Conservation (phyloP, 1,139 yeast genomes). For the Saccharomycopsis phalli region DNA sequence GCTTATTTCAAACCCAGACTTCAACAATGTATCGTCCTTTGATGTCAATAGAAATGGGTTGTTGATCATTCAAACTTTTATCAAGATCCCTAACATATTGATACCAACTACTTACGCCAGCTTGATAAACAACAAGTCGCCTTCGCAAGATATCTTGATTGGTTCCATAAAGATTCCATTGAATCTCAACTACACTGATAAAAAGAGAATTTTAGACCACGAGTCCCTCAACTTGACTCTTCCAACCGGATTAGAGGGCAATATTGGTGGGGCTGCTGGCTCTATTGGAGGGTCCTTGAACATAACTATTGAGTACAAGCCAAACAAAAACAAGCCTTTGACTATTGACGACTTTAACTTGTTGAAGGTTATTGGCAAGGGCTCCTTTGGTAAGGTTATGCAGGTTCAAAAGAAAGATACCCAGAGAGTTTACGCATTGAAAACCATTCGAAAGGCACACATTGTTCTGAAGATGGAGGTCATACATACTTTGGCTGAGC, state of each 20-base stretch:
- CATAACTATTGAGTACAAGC: conserved; percentile 71
- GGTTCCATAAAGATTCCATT: conserved; percentile 29
- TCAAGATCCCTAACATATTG: conserved; percentile 63
- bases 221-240: conserved; percentile 33
- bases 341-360: conserved; percentile 88
- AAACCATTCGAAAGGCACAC: conserved; percentile 87
- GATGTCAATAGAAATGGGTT: conserved; percentile 70
- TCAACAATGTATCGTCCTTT: conserved; percentile 85
- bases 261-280: conserved; percentile 10
- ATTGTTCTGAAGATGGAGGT: conserved; percentile 92
- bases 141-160: conserved; percentile 33
- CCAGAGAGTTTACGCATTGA: conserved; percentile 85
- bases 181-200: conserved; percentile 28
- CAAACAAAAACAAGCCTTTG: conserved; percentile 59
- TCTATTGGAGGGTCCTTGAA: conserved; percentile 35
- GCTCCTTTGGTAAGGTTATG: conserved; percentile 98
- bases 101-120: conserved; percentile 39
- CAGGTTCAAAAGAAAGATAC: conserved; percentile 95
- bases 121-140: conserved; percentile 28
- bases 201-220: conserved; percentile 36
- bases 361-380: conserved; percentile 92
- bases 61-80: conserved; percentile 62
- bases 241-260: conserved; percentile 21
- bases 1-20: conserved; percentile 51
- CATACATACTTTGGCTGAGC: conserved; percentile 90